Percentiles rank a stretch among this genome's conserved stretches.
These are phyloP conservation scores for Colletotrichum cuscutae DNA, from an alignment of 2,329 filamentous ascomycete genomes.

Conservation along the genomic window DNA sequence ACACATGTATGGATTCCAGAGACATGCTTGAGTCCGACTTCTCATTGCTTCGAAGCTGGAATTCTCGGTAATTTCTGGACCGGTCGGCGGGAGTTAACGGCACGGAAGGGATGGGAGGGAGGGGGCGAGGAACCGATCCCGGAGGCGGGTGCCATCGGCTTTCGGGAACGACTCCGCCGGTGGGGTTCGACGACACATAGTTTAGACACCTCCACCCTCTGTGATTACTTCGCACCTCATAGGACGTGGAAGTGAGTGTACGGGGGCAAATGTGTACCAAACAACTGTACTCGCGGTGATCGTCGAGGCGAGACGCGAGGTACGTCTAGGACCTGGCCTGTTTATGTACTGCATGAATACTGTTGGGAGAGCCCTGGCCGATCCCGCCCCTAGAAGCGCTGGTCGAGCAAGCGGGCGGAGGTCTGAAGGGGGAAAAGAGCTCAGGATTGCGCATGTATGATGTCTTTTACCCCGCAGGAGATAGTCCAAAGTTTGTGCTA, in stretches of 20 bases:
- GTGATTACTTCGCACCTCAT: neutral
- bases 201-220: neutral
- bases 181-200: neutral
- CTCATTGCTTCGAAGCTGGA: no score
- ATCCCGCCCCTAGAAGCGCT: conserved; percentile 15
- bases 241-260: neutral
- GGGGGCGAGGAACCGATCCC: neutral
- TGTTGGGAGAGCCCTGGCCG: neutral
- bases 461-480: conserved; percentile 30
- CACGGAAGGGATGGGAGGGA: neutral
- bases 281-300: neutral
- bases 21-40: no score
- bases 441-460: neutral
- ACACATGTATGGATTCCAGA: no score
- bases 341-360: conserved; percentile 5
- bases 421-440: neutral
- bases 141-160: conserved; percentile 32
- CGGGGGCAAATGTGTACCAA: neutral
- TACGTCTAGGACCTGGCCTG: neutral
- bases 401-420: neutral
- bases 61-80: no score
- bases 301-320: neutral
- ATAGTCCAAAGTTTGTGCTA: conserved; percentile 10
- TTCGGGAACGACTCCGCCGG: conserved; percentile 11
- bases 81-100: neutral